phyloP scores from a whole-genome alignment of 116 monocot species.

The Iris pallida region DNA sequence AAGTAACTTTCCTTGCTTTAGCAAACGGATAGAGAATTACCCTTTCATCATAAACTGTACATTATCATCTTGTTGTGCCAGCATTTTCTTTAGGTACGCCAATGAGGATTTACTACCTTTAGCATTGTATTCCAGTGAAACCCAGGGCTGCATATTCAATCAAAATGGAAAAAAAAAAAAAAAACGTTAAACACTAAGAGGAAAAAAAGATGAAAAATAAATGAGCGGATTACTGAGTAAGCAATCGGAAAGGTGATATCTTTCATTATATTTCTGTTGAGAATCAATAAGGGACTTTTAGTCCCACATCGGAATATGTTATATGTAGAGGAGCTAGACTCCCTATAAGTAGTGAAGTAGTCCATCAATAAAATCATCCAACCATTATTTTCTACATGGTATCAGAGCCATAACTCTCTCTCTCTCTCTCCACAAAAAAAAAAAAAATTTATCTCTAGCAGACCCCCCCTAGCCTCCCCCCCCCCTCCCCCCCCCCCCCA shows the following conservation, averaged over 20 bases:
- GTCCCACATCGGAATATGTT: no score
- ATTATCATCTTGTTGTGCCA: conserved; percentile 4
- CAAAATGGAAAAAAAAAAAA: neutral
- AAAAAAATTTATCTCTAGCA: neutral
- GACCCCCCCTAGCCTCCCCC: no score
- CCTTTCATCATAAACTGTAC: conserved; percentile 26
- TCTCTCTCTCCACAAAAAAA: neutral
- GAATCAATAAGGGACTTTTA: no score
- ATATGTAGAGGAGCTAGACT: no score
- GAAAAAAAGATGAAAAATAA: neutral
- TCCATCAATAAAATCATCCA: no score
- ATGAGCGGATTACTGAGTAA: neutral
- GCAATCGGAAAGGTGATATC: neutral
- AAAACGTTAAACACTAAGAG: neutral
- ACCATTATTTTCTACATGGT: no score
- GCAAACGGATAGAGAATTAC: conserved; percentile 8
- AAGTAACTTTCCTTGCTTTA: neutral
- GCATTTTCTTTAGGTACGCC: conserved; percentile 27
- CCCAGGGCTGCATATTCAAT: conserved; percentile 34
- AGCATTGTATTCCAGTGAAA: conserved; percentile 26
- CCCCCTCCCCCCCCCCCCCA: no score
- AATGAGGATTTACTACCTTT: conserved; percentile 16
- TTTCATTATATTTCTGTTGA: neutral
- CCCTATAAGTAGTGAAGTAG: no score
- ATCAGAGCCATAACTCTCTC: neutral